These are phyloP conservation scores for Termitomyces eurrhizus DNA, from an alignment of 768 basidiomycete genomes.

Conservation along the genomic window DNA sequence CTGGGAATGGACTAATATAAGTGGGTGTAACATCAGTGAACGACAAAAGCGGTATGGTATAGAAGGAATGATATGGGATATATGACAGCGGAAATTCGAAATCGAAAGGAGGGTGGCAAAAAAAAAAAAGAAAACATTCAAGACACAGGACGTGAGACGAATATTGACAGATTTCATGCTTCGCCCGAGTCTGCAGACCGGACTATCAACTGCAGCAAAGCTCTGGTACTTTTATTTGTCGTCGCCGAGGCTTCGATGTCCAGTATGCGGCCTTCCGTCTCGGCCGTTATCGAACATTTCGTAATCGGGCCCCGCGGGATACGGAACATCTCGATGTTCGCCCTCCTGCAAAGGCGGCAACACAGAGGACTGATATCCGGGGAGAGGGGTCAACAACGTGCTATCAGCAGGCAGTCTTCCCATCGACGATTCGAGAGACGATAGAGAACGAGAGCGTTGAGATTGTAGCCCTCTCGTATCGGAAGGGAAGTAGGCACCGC, in stretches of 20 bases:
- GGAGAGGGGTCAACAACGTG: slow-evolving; percentile 68
- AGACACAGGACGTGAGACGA: slow-evolving; percentile 6
- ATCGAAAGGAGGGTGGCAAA: slow-evolving; percentile 1
- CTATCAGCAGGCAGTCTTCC: slow-evolving; percentile 57
- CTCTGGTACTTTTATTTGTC: slow-evolving; percentile 27
- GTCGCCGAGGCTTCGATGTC: slow-evolving; percentile 33
- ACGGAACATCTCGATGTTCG: slow-evolving; percentile 18
- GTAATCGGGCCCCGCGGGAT: slow-evolving; percentile 25
- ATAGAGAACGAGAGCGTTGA: slow-evolving; percentile 19
- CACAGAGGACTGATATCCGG: slow-evolving; percentile 50
- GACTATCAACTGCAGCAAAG: not conserved
- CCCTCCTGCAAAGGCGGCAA: slow-evolving; percentile 27
- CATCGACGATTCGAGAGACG: slow-evolving; percentile 19
- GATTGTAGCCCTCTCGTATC: slow-evolving; percentile 12
- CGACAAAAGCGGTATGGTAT: slow-evolving; percentile 13
- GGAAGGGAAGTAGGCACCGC: slow-evolving; percentile 27
- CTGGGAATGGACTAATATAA: slow-evolving; percentile 11
- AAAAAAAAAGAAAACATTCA: not conserved
- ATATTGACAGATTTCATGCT: slow-evolving; percentile 2
- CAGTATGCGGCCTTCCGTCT: slow-evolving; percentile 36
- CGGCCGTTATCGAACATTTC: slow-evolving; percentile 38
- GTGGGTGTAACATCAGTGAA: slow-evolving; percentile 11
- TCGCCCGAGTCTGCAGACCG: not conserved
- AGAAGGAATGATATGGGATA: slow-evolving; percentile 11
- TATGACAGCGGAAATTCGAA: slow-evolving; percentile 7